Base-by-base conservation (phyloP, 2,329 filamentous ascomycete species). In the Sporothrix phasma region DNA sequence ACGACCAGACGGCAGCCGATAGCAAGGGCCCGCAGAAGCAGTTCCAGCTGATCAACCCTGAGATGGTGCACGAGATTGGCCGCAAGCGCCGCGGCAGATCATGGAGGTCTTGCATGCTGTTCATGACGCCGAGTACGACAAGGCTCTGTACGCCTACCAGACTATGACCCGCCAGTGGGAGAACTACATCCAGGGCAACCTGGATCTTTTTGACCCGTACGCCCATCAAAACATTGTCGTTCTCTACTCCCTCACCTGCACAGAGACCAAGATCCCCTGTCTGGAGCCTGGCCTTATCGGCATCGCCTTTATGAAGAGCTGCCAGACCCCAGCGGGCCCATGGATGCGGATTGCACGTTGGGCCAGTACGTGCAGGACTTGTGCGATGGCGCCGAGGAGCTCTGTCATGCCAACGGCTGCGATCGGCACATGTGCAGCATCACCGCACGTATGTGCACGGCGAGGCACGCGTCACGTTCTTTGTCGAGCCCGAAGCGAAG, bases 101-200 rank as follows among this genome's bases (percentile, higher is more conserved):
- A 92, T 92, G 77, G 93, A 97, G 70, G 91, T 97, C 58, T 78
- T 99, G 6, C 92, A 94, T 73, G 94, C 94, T 24, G 92, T 97
- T 13, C 92, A 97, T 74, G 91, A 97, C 72, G 92, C 92, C 1
- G 94, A 99, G 74, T 97, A 97, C 70, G 92, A 99, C 73, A 96
- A 94, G 75, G 92, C 93, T 1, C 77, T 95, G 39, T 90, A 97
- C 75, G 92, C 92, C 70, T 99, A 97, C 72, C 85, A 92, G 73
- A 97, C 91, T 0, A 93, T 97, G 73, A 96, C 92, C 64, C 85
- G 90, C 34, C 92, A 97, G 69, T 99, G 94, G 94, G 94, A 99
- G 73, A 90, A 90, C 31, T 96, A 96, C 71, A 88, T 97, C 24
- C 87, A 93, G 60, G 91, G 90, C 15, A 95, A 94, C 69, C 79